phyloP scores from a whole-genome alignment of 257 asterid species.

The Capsicum pubescens region DNA sequence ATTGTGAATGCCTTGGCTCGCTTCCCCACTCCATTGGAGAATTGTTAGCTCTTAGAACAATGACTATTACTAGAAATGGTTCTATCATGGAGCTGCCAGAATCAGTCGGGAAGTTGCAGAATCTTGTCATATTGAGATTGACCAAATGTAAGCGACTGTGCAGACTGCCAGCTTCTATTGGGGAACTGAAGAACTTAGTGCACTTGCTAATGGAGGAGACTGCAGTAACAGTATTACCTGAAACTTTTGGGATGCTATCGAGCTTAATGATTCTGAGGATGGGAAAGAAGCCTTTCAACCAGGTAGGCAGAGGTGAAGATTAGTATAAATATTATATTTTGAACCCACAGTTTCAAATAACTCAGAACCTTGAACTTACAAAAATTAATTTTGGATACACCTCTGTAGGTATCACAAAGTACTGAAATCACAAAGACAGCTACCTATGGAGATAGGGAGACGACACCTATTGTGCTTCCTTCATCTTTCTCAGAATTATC shows the following conservation, averaged over 20 bases:
- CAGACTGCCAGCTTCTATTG: conserved; percentile 36
- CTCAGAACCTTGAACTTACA: background rate
- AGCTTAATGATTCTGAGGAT: conserved; percentile 37
- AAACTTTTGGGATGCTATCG: conserved; percentile 41
- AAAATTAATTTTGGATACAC: background rate
- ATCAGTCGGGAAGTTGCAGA: conserved; percentile 34
- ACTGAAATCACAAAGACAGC: conserved; percentile 17
- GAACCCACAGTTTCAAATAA: background rate
- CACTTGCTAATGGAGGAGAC: conserved; percentile 39
- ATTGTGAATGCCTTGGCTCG: conserved; percentile 33
- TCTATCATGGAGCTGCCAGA: conserved; percentile 43
- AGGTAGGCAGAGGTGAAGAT: background rate
- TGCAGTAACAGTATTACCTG: conserved; percentile 38
- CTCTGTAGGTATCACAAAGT: conserved; percentile 23
- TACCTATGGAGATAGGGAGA: background rate
- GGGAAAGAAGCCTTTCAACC: conserved; percentile 36
- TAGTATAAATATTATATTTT: conserved; percentile 13
- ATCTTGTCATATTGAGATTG: conserved; percentile 35
- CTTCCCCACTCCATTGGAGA: conserved; percentile 42
- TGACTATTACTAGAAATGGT: conserved; percentile 35
- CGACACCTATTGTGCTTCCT: conserved; percentile 32
- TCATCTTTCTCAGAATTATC: conserved; percentile 37
- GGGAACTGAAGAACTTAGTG: conserved; percentile 33
- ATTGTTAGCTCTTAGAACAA: conserved; percentile 32
- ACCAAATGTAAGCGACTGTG: conserved; percentile 37